Evolutionary conservation across 805 yeast species (phyloP).

Genomic region (Candida ovalis): DNA sequence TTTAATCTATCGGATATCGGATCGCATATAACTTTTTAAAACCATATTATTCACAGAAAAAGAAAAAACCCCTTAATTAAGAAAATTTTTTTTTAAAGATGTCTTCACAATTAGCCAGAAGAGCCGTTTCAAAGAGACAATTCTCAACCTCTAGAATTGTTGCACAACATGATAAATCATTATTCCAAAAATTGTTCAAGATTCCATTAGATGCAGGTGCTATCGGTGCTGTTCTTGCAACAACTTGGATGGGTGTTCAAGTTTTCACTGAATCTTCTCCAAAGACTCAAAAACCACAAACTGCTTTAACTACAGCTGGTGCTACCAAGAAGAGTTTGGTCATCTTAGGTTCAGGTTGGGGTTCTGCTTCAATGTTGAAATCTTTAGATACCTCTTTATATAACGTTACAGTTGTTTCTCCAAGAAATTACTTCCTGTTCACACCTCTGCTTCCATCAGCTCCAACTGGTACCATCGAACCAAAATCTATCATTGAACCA

Average conservation of each 20-base stretch:
- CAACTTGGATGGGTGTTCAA: conserved; percentile 35
- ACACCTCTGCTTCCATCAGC: conserved; percentile 53
- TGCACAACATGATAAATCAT: conserved; percentile 16
- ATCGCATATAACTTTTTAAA: not conserved
- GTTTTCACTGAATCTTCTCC: conserved; percentile 41
- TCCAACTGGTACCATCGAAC: conserved; percentile 53
- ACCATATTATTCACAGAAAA: not conserved
- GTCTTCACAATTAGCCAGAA: conserved; percentile 15
- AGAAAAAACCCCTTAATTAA: not conserved
- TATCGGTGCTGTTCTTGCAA: conserved; percentile 24
- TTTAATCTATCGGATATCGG: not conserved
- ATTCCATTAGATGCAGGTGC: conserved; percentile 27
- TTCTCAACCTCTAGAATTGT: conserved; percentile 19
- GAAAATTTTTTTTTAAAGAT: not conserved
- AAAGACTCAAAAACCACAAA: conserved; percentile 41
- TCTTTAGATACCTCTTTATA: conserved; percentile 50
- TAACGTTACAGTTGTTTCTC: conserved; percentile 51
- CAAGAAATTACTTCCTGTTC: conserved; percentile 53
- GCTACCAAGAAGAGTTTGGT: conserved; percentile 38
- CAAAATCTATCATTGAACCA: conserved; percentile 50
- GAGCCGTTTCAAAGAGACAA: conserved; percentile 15
- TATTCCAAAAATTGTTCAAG: conserved; percentile 23
- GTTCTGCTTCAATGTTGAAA: conserved; percentile 48
- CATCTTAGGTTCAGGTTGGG: conserved; percentile 56
- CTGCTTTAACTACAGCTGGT: conserved; percentile 41